Evolutionary conservation across 805 yeast genomes (phyloP), one percentile per base, ranked within the genome.

Genomic region (Suhomyces kilbournensis): DNA sequence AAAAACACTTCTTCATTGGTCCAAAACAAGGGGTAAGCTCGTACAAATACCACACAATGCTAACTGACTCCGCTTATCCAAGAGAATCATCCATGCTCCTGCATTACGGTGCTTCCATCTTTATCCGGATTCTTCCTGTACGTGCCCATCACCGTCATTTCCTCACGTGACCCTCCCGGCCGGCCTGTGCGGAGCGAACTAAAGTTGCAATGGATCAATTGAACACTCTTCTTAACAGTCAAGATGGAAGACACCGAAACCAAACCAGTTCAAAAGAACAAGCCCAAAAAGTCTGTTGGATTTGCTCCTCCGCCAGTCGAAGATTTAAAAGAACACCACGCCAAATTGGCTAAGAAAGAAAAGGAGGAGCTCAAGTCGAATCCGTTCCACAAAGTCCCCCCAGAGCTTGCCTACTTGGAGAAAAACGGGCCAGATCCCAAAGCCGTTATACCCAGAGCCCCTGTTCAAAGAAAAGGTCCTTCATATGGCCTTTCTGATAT

Each of bases 331-430:
- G 69, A 69, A 32, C 76, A 72, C 51, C 78, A 72, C 53, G 51
- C 60, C 30, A 54, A 61, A n/a, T 54, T 71, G 39, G 60, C 60
- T 34, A 51, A 57, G 19, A 65, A 60, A n/a, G 67, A 69, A 43
- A 59, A 65, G 25, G 68, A 67, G 22, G 59, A 61, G 48, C 40
- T 54, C 42, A 59, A 67, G 55, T 54, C 66, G 14, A 68, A 65
- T 50, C 70, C 74, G 1, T 75, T 74, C 60, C 75, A 75, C 44
- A 65, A 62, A 51, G 65, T 74, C 15, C 79, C 79, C 0, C 72
- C 76, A 0, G 78, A 75, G 54, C 67, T 75, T 43, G 62, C 74
- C 2, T 70, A 75, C 51, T 58, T 75, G 43, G 65, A 71, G 47
- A 64, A 61, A 51, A 60, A 54, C 34, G 55, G 54, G 39, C 58